Percentiles rank a stretch among this genome's conserved stretches.
Conservation (phyloP, 192 early-diverging fungal genomes). For the Entomortierella beljakovae region DNA sequence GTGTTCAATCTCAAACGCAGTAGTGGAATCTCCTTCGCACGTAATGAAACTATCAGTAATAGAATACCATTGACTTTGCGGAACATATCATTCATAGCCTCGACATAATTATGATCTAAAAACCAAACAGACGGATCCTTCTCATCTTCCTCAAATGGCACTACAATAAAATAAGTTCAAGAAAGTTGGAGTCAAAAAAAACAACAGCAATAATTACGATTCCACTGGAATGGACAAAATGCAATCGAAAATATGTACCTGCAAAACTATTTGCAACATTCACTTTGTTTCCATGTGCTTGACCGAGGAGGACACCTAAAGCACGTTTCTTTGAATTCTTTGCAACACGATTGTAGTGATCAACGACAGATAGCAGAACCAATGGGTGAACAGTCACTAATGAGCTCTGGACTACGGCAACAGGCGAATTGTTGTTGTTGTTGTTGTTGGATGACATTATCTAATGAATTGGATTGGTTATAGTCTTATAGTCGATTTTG, state of each 20-base stretch:
- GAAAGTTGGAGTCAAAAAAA: neutral
- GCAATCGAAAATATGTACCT: slow-evolving; percentile 58
- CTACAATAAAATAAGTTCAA: slow-evolving; percentile 60
- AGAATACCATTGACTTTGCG: slow-evolving; percentile 95
- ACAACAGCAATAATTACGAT: neutral
- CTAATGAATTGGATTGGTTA: neutral
- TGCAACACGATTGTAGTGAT: slow-evolving; percentile 98
- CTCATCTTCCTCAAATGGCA: slow-evolving; percentile 99
- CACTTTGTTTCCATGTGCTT: slow-evolving; percentile 85
- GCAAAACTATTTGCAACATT: slow-evolving; percentile 99
- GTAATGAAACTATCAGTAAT: neutral
- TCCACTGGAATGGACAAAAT: neutral
- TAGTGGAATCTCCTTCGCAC: neutral
- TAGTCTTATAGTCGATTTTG: no score
- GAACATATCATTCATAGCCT: slow-evolving; percentile 99
- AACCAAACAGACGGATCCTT: slow-evolving; percentile 99
- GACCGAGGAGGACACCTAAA: slow-evolving; percentile 96
- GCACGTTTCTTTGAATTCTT: slow-evolving; percentile 96
- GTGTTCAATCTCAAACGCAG: no score
- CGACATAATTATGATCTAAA: slow-evolving; percentile 99
- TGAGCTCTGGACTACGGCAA: slow-evolving; percentile 58
- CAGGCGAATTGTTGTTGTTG: slow-evolving; percentile 45
- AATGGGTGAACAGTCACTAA: slow-evolving; percentile 94
- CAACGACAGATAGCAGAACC: slow-evolving; percentile 97
- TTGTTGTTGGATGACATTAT: slow-evolving; percentile 11